phyloP scores from a whole-genome alignment of 2,329 filamentous ascomycete genomes.

The Neurospora sp. region DNA sequence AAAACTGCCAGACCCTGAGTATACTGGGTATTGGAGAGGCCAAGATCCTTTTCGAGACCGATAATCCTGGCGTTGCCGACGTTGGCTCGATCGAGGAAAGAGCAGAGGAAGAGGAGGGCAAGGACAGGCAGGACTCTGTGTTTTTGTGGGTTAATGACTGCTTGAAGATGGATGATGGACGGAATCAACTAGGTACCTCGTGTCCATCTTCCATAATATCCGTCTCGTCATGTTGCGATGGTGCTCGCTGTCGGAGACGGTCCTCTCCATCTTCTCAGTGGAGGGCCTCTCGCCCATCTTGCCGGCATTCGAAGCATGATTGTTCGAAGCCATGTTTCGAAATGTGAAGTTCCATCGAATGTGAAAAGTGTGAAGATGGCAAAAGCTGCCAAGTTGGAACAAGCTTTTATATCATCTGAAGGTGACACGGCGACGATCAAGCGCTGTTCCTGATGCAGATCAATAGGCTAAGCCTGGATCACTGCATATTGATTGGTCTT shows the following conservation, averaged over 20 bases:
- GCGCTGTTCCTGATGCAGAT: not conserved
- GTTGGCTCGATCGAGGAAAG: constrained; percentile 58
- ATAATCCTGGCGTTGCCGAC: constrained; percentile 61
- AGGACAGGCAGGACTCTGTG: constrained; percentile 29
- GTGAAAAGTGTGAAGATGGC: not conserved
- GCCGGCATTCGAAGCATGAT: not conserved
- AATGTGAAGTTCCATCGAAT: not conserved
- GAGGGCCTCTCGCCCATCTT: not conserved
- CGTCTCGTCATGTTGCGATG: constrained; percentile 5
- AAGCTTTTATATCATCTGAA: not conserved
- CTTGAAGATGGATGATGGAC: not conserved
- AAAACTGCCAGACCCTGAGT: constrained; percentile 54
- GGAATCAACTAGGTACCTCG: constrained; percentile 2
- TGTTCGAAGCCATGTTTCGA: not conserved
- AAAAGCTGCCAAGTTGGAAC: not conserved
- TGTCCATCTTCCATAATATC: constrained; percentile 13
- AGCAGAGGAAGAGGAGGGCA: constrained; percentile 55
- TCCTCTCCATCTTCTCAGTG: constrained; percentile 3
- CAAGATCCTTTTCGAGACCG: constrained; percentile 46
- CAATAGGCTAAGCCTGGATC: not conserved
- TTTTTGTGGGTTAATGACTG: not conserved
- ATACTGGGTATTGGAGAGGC: constrained; percentile 52
- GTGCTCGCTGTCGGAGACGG: not conserved
- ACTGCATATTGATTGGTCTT: not conserved
- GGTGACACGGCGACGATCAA: not conserved